These are phyloP conservation scores for Teratosphaeriaceae sp. DNA, from an alignment of 2,329 filamentous ascomycete genomes.

Conservation along the genomic window DNA sequence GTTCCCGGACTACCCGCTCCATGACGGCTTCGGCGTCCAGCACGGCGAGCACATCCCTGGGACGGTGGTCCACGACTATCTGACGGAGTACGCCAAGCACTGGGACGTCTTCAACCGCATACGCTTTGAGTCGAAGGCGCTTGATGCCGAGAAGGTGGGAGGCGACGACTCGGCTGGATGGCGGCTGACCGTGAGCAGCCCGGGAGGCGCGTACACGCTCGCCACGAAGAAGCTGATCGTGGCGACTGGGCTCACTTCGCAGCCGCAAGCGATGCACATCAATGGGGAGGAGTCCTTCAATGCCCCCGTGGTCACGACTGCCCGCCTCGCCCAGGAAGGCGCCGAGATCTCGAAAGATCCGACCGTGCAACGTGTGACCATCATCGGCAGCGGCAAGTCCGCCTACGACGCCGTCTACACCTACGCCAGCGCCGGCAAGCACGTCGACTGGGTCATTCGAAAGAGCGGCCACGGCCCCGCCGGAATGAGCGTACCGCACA, in stretches of 20 bases:
- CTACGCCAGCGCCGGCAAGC: conserved; percentile 44
- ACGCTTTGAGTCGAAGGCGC: conserved; percentile 40
- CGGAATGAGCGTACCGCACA: conserved; percentile 49
- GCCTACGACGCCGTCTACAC: conserved; percentile 58
- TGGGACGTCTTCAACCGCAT: conserved; percentile 46
- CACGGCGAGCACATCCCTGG: conserved; percentile 55
- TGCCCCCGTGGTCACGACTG: background rate
- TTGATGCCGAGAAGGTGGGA: conserved; percentile 18
- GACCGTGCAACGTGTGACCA: conserved; percentile 11
- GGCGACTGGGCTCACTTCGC: conserved; percentile 55
- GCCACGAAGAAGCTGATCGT: conserved; percentile 48
- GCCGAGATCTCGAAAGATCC: background rate
- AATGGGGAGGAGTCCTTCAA: conserved; percentile 34
- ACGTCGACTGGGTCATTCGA: conserved; percentile 54
- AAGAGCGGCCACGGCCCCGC: conserved; percentile 53
- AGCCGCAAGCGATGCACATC: conserved; percentile 47
- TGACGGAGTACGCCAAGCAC: conserved; percentile 49
- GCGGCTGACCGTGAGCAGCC: conserved; percentile 1
- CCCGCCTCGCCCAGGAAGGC: background rate
- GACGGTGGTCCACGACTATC: conserved; percentile 49
- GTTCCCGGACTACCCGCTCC: conserved; percentile 67
- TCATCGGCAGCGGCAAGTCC: conserved; percentile 58
- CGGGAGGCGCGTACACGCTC: conserved; percentile 29
- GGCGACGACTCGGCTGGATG: conserved; percentile 11
- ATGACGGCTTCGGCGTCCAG: conserved; percentile 38